Evolutionary conservation across 345 rosid genomes (phyloP).

Genomic region (Chamaenerion angustifolium): DNA sequence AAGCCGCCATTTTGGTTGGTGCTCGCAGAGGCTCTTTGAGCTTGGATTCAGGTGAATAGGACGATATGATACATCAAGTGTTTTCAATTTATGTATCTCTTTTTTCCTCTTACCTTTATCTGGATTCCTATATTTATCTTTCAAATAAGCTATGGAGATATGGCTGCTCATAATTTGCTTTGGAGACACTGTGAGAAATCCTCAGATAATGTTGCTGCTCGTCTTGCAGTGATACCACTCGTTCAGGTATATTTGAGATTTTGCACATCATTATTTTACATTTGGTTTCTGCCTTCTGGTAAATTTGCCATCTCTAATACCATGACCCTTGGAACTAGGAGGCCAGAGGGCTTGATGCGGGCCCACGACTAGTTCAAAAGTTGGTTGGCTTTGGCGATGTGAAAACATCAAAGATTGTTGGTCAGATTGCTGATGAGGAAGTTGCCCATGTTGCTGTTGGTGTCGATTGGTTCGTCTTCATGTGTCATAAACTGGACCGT

Average conservation of each 20-base stretch:
- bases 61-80: neutral
- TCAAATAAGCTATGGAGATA: conserved; percentile 66
- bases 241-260: conserved; percentile 37
- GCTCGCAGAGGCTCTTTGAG: conserved; percentile 77
- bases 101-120: neutral
- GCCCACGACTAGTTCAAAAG: conserved; percentile 79
- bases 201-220: conserved; percentile 69
- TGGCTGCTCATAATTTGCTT: conserved; percentile 83
- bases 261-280: neutral
- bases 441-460: conserved; percentile 94
- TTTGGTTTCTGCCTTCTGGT: neutral
- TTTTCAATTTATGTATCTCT: no score
- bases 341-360: conserved; percentile 98
- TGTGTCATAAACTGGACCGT: conserved; percentile 54
- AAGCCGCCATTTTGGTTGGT: conserved; percentile 92
- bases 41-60: conserved; percentile 70
- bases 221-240: conserved; percentile 64
- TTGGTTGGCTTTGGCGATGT: conserved; percentile 75
- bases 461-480: conserved; percentile 61
- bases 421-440: conserved; percentile 78
- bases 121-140: neutral
- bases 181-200: conserved; percentile 86
- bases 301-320: neutral
- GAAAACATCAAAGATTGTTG: conserved; percentile 61
- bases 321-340: conserved; percentile 26